Evolutionary conservation across 176 grass and related monocot species (phyloP).

Genomic region (Phragmites australis): DNA sequence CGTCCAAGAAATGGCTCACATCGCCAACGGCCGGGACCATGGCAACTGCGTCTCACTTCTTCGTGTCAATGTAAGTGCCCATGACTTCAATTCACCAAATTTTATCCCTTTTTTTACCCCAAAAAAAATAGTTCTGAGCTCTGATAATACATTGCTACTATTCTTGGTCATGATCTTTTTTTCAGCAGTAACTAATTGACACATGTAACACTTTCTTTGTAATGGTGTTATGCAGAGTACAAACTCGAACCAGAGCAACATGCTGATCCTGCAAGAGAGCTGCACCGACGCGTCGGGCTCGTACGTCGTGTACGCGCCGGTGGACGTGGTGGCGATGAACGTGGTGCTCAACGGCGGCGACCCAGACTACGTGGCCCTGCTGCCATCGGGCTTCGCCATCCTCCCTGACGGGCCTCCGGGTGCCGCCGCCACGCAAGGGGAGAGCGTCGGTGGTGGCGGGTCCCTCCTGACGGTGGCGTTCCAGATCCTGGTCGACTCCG

Average conservation of each 20-base stretch:
- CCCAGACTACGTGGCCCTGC: conserved; percentile 80
- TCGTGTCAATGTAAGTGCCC: conserved; percentile 68
- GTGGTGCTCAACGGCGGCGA: conserved; percentile 94
- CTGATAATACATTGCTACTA: neutral
- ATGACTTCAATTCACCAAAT: neutral
- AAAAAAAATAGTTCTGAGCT: too few species aligned
- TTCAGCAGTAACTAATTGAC: neutral
- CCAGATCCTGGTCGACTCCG: conserved; percentile 89
- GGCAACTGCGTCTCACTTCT: conserved; percentile 91
- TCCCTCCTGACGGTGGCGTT: conserved; percentile 92
- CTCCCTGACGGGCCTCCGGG: conserved; percentile 63
- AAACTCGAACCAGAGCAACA: conserved; percentile 94
- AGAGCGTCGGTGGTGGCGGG: conserved; percentile 18
- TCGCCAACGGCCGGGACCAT: conserved; percentile 92
- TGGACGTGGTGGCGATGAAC: conserved; percentile 91
- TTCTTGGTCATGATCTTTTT: neutral
- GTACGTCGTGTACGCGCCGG: conserved; percentile 85
- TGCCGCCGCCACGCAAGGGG: neutral
- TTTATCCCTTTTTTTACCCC: neutral
- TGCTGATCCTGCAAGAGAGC: conserved; percentile 98
- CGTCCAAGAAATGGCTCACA: conserved; percentile 96
- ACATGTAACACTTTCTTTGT: neutral
- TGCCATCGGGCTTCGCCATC: conserved; percentile 88
- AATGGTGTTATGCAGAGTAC: conserved; percentile 50
- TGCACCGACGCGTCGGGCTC: conserved; percentile 83